These are phyloP conservation scores for Fagus sylvatica DNA, from an alignment of 306 rosid species.

Conservation along the genomic window DNA sequence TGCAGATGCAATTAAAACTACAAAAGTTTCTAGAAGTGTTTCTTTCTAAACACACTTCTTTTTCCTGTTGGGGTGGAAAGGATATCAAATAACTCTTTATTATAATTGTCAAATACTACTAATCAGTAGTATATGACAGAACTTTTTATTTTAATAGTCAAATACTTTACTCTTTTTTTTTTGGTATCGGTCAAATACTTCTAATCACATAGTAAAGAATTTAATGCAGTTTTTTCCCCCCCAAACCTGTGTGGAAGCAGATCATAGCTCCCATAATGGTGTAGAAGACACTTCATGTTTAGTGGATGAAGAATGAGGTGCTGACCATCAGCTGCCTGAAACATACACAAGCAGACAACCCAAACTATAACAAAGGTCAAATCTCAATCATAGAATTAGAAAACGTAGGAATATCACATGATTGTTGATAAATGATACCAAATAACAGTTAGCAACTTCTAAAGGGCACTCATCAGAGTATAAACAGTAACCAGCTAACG, in stretches of 20 bases:
- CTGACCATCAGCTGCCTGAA: constrained; percentile 96
- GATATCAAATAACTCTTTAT: neutral
- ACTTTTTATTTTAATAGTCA: neutral
- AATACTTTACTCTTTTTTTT: no score
- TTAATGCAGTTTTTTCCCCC: constrained; percentile 1
- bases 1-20: neutral
- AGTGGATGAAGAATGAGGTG: constrained; percentile 92
- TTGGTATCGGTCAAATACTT: neutral
- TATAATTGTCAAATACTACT: no score
- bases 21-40: neutral
- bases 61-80: neutral
- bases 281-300: constrained; percentile 86
- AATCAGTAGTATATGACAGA: neutral
- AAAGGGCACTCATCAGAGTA: constrained; percentile 7
- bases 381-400: constrained; percentile 6
- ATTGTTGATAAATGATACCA: neutral
- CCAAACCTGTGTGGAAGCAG: constrained; percentile 83
- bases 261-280: constrained; percentile 74
- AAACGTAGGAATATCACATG: neutral
- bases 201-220: constrained; percentile 13
- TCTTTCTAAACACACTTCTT: neutral
- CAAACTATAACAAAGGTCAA: constrained; percentile 18
- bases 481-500: no score
- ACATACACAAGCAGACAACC: constrained; percentile 34
- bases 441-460: constrained; percentile 2